Evolutionary conservation across 305 asterid species (phyloP).

Genomic region (Fraxinus nigra): DNA sequence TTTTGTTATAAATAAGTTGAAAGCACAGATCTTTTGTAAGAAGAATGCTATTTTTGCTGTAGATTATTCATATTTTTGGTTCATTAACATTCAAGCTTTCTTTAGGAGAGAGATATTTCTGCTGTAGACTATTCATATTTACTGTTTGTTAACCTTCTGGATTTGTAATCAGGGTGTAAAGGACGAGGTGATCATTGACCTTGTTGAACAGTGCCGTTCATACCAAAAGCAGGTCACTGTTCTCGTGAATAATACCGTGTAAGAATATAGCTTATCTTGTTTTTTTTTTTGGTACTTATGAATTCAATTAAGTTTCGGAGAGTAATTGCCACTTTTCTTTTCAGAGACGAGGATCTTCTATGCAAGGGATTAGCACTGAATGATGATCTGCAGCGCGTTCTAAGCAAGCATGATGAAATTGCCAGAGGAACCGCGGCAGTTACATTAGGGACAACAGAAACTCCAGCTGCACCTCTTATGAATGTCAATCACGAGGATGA

Average conservation of each 20-base stretch:
- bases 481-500: constrained; percentile 86
- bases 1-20: not conserved
- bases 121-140: not conserved
- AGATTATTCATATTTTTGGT: not conserved
- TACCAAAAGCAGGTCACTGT: constrained; percentile 40
- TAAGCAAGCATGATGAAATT: constrained; percentile 62
- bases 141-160: constrained; percentile 9
- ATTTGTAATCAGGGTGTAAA: constrained; percentile 57
- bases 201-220: constrained; percentile 86
- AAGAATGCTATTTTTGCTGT: not conserved
- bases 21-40: not conserved
- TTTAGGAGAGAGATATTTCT: not conserved
- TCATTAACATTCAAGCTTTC: not conserved
- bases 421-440: constrained; percentile 49
- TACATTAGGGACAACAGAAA: constrained; percentile 30
- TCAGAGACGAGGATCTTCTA: constrained; percentile 85
- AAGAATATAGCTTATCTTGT: too few relatives aligned
- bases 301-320: constrained; percentile 10
- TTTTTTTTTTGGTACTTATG: not conserved
- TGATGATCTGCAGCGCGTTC: constrained; percentile 77
- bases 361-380: constrained; percentile 74
- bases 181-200: constrained; percentile 84
- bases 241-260: too few relatives aligned
- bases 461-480: constrained; percentile 73
- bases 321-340: constrained; percentile 11